Conservation (phyloP, 768 basidiomycete species). For the Paxillus ammoniavirescens region DNA sequence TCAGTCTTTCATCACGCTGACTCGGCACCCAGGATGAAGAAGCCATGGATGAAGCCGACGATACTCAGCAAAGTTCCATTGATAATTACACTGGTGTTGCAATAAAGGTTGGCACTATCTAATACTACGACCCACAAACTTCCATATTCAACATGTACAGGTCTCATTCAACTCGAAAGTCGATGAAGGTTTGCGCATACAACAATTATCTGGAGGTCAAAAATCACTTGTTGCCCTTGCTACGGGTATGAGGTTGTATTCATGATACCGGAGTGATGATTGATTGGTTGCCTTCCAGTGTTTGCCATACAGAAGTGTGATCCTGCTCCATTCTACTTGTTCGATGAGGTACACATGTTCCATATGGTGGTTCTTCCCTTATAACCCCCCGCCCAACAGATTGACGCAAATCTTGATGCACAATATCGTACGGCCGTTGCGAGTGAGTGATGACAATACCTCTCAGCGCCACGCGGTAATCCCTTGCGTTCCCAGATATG, state of each 20-base stretch:
- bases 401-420: slow-evolving; percentile 96
- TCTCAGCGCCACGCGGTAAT: slow-evolving; percentile 36
- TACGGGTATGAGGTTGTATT: slow-evolving; percentile 52
- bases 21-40: slow-evolving; percentile 52
- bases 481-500: slow-evolving; percentile 47
- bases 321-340: slow-evolving; percentile 98
- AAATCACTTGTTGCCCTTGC: slow-evolving; percentile 96
- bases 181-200: slow-evolving; percentile 94
- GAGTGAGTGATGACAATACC: slow-evolving; percentile 46
- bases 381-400: slow-evolving; percentile 40
- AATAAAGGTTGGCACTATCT: slow-evolving; percentile 64
- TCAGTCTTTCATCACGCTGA: not conserved
- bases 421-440: slow-evolving; percentile 98
- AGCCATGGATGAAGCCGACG: slow-evolving; percentile 68
- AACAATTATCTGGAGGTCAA: slow-evolving; percentile 96
- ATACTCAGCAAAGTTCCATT: slow-evolving; percentile 70
- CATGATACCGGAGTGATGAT: not conserved
- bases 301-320: slow-evolving; percentile 99
- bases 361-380: not conserved
- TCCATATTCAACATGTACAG: slow-evolving; percentile 34
- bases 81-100: slow-evolving; percentile 97
- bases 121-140: not conserved
- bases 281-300: slow-evolving; percentile 47
- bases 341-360: slow-evolving; percentile 70
- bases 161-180: slow-evolving; percentile 99